Percentiles rank a stretch among this genome's conserved stretches.
These are phyloP conservation scores for Chenopodium formosanum DNA, from an alignment of 148 eudicot species.

Conservation along the genomic window DNA sequence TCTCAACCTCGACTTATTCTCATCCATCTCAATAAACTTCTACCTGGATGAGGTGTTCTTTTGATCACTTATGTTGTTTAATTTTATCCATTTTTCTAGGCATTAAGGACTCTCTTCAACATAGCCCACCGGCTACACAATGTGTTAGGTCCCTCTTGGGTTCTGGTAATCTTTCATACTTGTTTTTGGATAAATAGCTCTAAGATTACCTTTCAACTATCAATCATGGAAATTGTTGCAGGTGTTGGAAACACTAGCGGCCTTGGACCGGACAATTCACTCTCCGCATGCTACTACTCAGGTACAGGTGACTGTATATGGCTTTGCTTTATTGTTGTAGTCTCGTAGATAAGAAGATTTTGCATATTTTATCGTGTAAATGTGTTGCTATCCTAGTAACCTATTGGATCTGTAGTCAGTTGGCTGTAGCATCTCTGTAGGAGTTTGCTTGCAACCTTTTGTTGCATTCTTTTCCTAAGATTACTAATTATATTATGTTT, in stretches of 20 bases:
- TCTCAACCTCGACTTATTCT: slow-evolving; percentile 8
- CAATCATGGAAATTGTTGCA: slow-evolving; percentile 26
- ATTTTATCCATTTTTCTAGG: slow-evolving; percentile 45
- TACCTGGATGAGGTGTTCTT: neutral
- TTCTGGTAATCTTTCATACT: slow-evolving; percentile 59
- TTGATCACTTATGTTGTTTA: slow-evolving; percentile 8
- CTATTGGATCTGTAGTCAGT: neutral
- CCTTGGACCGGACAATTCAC: slow-evolving; percentile 90
- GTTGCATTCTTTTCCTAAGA: neutral
- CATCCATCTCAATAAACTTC: neutral
- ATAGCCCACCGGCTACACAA: slow-evolving; percentile 93
- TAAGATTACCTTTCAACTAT: slow-evolving; percentile 1
- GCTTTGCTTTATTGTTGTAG: slow-evolving; percentile 7
- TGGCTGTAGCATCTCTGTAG: neutral
- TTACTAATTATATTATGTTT: neutral
- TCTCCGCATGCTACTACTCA: slow-evolving; percentile 98
- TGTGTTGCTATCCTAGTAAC: slow-evolving; percentile 4
- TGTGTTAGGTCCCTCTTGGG: slow-evolving; percentile 96
- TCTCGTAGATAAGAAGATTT: slow-evolving; percentile 7
- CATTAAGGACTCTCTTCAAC: slow-evolving; percentile 98
- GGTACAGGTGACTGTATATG: slow-evolving; percentile 42
- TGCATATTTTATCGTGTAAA: slow-evolving; percentile 12
- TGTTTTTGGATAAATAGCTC: neutral
- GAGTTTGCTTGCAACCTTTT: slow-evolving; percentile 9
- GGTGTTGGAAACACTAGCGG: slow-evolving; percentile 96